These are phyloP conservation scores for Sporopachydermia quercuum DNA, from an alignment of 805 yeast genomes.

Conservation along the genomic window DNA sequence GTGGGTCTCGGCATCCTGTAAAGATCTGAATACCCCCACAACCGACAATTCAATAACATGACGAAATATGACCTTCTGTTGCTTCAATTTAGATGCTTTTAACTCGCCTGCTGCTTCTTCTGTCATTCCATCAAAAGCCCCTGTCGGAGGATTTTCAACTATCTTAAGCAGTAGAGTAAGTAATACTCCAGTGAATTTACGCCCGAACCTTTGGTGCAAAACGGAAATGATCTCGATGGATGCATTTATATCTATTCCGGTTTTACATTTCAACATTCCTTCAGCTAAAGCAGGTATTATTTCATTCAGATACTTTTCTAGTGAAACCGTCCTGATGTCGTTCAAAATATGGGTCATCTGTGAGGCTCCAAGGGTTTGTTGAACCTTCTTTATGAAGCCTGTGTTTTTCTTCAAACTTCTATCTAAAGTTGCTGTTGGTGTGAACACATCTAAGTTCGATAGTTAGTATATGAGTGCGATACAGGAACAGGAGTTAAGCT, in stretches of 20 bases:
- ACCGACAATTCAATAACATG: conserved; percentile 42
- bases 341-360: conserved; percentile 31
- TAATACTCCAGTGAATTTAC: conserved; percentile 34
- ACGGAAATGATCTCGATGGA: conserved; percentile 55
- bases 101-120: conserved; percentile 27
- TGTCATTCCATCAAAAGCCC: conserved; percentile 9
- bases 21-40: conserved; percentile 37
- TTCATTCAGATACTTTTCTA: conserved; percentile 67
- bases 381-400: conserved; percentile 59
- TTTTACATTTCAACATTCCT: conserved; percentile 36
- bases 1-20: conserved; percentile 27
- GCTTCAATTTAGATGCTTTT: conserved; percentile 23
- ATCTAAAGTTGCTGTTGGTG: conserved; percentile 30
- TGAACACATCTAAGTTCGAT: conserved; percentile 11
- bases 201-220: conserved; percentile 60
- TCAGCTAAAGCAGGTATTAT: conserved; percentile 48
- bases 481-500: no score
- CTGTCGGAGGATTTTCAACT: conserved; percentile 11
- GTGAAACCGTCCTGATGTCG: conserved; percentile 46
- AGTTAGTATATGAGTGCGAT: no score
- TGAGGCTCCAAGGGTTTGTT: conserved; percentile 40
- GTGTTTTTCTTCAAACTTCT: conserved; percentile 72
- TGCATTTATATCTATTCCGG: conserved; percentile 43
- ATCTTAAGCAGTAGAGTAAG: conserved; percentile 21
- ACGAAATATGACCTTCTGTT: conserved; percentile 33